A percentile compares a stretch with the other conserved stretches of the same genome.
These are phyloP conservation scores for Zygosaccharomyces pseudorouxii DNA, from an alignment of 805 yeast genomes.

Conservation along the genomic window DNA sequence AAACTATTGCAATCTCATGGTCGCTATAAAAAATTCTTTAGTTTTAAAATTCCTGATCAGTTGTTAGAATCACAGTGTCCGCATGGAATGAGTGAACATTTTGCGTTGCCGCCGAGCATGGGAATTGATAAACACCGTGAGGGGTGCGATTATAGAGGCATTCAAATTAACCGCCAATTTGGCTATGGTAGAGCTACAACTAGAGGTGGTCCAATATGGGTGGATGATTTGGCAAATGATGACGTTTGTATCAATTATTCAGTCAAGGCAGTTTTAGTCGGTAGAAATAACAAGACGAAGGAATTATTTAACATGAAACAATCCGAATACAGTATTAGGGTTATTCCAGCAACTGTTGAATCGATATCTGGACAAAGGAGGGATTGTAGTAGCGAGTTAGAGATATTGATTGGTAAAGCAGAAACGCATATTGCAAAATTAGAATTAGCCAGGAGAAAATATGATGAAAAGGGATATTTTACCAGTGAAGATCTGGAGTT, in stretches of 20 bases:
- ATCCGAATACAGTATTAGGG: not conserved
- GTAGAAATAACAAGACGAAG: slow-evolving; percentile 29
- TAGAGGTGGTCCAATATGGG: slow-evolving; percentile 50
- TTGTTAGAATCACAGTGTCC: slow-evolving; percentile 50
- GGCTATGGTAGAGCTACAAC: slow-evolving; percentile 53
- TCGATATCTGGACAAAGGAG: not conserved
- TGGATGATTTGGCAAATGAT: slow-evolving; percentile 41
- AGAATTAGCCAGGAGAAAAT: not conserved
- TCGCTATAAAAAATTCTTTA: slow-evolving; percentile 52
- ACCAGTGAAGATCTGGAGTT: not conserved
- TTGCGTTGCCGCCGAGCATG: slow-evolving; percentile 39
- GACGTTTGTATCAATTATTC: slow-evolving; percentile 44
- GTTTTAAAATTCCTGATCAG: slow-evolving; percentile 50
- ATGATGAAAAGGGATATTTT: not conserved
- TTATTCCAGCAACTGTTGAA: not conserved
- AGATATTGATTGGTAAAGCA: not conserved
- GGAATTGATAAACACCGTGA: slow-evolving; percentile 35
- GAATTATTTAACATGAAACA: not conserved
- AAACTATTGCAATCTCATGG: slow-evolving; percentile 43
- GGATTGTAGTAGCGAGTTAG: not conserved
- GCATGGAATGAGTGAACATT: slow-evolving; percentile 36
- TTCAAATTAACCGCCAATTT: slow-evolving; percentile 36
- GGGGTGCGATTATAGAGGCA: slow-evolving; percentile 21
- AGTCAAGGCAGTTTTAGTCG: slow-evolving; percentile 53
- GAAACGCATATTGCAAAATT: not conserved